Evolutionary conservation across 177 flowering plant species (phyloP).

Genomic region (Telopea speciosissima): DNA sequence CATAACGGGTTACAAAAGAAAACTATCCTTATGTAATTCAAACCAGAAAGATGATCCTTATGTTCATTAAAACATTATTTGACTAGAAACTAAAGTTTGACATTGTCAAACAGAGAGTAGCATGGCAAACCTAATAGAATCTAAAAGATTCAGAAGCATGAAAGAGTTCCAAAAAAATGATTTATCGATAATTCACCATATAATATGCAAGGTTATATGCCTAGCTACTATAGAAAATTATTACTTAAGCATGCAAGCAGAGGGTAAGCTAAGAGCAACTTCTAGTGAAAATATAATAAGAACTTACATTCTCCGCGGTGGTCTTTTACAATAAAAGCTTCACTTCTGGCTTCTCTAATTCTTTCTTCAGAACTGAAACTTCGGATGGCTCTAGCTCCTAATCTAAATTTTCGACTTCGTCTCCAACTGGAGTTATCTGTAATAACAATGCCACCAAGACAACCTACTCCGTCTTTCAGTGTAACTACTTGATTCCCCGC

Average conservation of each 20-base stretch:
- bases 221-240: background rate
- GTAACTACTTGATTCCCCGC: conserved; percentile 38
- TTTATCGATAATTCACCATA: background rate
- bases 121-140: background rate
- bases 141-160: background rate
- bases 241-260: background rate
- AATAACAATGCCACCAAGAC: conserved; percentile 34
- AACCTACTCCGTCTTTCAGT: conserved; percentile 46
- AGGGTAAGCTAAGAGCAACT: background rate
- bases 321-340: conserved; percentile 67
- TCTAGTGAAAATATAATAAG: background rate
- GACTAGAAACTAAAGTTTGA: background rate
- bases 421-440: conserved; percentile 91
- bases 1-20: background rate
- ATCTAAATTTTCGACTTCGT: conserved; percentile 47
- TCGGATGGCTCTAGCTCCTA: conserved; percentile 43
- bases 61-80: background rate
- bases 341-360: conserved; percentile 59
- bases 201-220: background rate
- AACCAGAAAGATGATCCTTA: background rate
- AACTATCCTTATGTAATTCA: background rate
- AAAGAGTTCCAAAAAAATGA: background rate
- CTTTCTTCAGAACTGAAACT: conserved; percentile 19
- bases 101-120: background rate
- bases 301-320: conserved; percentile 80